These are phyloP conservation scores for Yamadazyma sp. DNA, from an alignment of 805 yeast genomes.

Conservation along the genomic window DNA sequence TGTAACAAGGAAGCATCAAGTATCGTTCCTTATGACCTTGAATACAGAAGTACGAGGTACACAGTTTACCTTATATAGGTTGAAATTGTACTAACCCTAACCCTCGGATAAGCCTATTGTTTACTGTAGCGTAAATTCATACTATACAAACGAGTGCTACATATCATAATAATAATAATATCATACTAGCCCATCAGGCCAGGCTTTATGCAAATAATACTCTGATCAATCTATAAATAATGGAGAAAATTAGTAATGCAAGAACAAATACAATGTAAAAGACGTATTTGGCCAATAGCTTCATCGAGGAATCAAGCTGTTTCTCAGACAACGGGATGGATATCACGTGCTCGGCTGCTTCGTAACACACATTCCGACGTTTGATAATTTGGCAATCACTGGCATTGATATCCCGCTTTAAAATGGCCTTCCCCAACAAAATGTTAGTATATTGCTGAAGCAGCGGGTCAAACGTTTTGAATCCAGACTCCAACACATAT, in stretches of 20 bases:
- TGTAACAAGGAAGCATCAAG: slow-evolving; percentile 5
- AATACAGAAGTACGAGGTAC: too few relatives aligned
- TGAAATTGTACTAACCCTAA: too few relatives aligned
- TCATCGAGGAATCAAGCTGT: slow-evolving; percentile 20
- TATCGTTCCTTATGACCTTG: too few relatives aligned
- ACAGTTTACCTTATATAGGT: too few relatives aligned
- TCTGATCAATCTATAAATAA: slow-evolving; percentile 26
- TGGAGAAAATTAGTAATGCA: slow-evolving; percentile 24
- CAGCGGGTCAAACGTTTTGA: slow-evolving; percentile 32
- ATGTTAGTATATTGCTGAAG: slow-evolving; percentile 37
- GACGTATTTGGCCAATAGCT: slow-evolving; percentile 24
- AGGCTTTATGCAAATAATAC: slow-evolving; percentile 21
- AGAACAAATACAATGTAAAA: slow-evolving; percentile 24
- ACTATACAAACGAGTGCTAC: too few relatives aligned
- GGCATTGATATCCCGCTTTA: slow-evolving; percentile 31
- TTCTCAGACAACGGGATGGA: slow-evolving; percentile 42
- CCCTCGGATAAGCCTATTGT: too few relatives aligned
- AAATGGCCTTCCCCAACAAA: slow-evolving; percentile 40
- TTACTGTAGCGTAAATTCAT: too few relatives aligned
- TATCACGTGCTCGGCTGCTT: slow-evolving; percentile 43
- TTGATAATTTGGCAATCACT: slow-evolving; percentile 33
- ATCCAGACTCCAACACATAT: slow-evolving; percentile 27
- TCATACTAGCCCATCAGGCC: too few relatives aligned
- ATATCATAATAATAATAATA: too few relatives aligned
- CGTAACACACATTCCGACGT: slow-evolving; percentile 39